Base-by-base conservation (phyloP, 2,329 filamentous ascomycete species). In the Sordariomycetes sp. region DNA sequence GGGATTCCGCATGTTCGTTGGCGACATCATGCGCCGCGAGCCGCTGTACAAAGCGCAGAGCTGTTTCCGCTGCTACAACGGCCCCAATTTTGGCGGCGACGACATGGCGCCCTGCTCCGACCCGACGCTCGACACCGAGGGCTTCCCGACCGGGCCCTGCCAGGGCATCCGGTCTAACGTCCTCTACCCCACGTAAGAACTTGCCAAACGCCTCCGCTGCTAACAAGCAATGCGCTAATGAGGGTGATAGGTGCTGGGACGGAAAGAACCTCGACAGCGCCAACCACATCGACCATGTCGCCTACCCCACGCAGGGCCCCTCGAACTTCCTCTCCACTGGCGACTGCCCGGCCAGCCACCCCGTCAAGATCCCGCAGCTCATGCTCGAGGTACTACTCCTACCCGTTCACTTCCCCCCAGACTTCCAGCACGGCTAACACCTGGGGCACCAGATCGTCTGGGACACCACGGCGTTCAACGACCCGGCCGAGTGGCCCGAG, bases 271-370 rank as follows among this genome's bases (percentile, higher is more conserved):
- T 76, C 55, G 78, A 81, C 64, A 70, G 71, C 14, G 61, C 71
- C 1, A 73, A 81, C 64, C 78, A 79, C 65, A 72, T 70, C 55
- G 74, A 65, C 25, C 78, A 81, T 62, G 70, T 83, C 61, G 70
- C 74, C 2, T 83, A 82, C 61, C 79, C 79, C 20, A 46, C 22
- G n/a, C 18, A 32, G 7, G 79, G 82, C 64, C 76, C 87, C 16
- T 86, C 95, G 65, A 89, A 89, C 73, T 37, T 48, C 55, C 65
- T 61, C 3, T 62, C 69, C 43, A 72, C 77, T 6, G 82, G 83
- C 62, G 76, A 75, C 43, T 96, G 91, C 71, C 90, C 91, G 65
- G 5, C 53, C n/a, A 67, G 70, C 1, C 76, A 79, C 63, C 79
- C 78, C 1, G 72, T 74, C 2, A 79, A 78, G 57, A 67, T 81